Percentiles rank a stretch among this genome's conserved stretches.
Conservation (phyloP, 805 yeast genomes). For the Ogataea parapolymorpha region DNA sequence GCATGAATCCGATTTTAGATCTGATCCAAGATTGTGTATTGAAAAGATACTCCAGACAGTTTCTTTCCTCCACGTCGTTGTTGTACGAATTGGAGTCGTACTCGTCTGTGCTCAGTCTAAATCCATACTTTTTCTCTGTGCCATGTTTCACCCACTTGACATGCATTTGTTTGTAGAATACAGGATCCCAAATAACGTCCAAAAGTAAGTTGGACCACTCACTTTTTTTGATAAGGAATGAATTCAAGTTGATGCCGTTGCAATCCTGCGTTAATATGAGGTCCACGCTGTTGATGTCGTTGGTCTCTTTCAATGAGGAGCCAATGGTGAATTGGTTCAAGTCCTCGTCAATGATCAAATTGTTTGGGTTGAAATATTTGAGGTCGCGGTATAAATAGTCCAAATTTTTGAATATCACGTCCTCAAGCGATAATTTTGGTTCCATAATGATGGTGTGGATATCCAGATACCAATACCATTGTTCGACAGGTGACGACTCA, state of each 20-base stretch:
- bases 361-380: slow-evolving; percentile 36
- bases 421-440: slow-evolving; percentile 35
- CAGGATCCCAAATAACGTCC: slow-evolving; percentile 41
- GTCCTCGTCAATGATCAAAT: slow-evolving; percentile 32
- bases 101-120: slow-evolving; percentile 27
- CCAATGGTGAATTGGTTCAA: slow-evolving; percentile 20
- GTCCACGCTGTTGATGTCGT: slow-evolving; percentile 34
- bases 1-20: slow-evolving; percentile 38
- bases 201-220: slow-evolving; percentile 37
- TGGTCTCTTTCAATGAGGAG: slow-evolving; percentile 21
- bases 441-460: slow-evolving; percentile 40
- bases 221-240: slow-evolving; percentile 38
- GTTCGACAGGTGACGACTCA: slow-evolving; percentile 23
- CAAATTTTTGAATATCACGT: slow-evolving; percentile 32
- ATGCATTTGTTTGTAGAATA: slow-evolving; percentile 36
- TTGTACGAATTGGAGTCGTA: slow-evolving; percentile 34
- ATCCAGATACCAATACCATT: slow-evolving; percentile 44
- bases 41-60: slow-evolving; percentile 38
- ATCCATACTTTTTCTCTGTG: slow-evolving; percentile 25
- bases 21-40: slow-evolving; percentile 39
- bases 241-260: slow-evolving; percentile 40
- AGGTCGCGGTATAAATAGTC: slow-evolving; percentile 33
- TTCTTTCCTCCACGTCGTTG: slow-evolving; percentile 37
- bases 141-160: slow-evolving; percentile 31
- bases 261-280: slow-evolving; percentile 40